A percentile compares a stretch with the other conserved stretches of the same genome.
These are phyloP conservation scores for Anacardium occidentale DNA, from an alignment of 345 rosid genomes.

Conservation along the genomic window DNA sequence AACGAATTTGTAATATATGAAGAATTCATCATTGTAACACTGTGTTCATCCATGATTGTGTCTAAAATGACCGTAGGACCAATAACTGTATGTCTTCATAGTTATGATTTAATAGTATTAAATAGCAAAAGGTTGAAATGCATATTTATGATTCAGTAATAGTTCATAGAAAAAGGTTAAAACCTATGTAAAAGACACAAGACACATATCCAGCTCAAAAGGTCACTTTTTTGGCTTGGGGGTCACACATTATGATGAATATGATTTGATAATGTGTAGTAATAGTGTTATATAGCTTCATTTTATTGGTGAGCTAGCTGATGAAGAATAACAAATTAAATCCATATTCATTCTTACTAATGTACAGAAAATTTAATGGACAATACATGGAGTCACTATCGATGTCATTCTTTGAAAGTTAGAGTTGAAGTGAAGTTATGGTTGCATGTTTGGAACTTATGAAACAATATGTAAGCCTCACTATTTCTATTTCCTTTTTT, in stretches of 20 bases:
- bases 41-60: no score
- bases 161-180: not conserved
- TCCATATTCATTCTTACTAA: not conserved
- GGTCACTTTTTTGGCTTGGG: not conserved
- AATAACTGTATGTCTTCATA: no score
- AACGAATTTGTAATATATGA: no score
- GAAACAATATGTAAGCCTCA: no score
- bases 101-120: no score
- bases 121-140: no score
- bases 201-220: not conserved
- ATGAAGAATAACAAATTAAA: not conserved
- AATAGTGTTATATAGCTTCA: no score
- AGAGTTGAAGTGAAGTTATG: not conserved
- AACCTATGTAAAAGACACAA: not conserved
- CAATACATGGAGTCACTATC: not conserved
- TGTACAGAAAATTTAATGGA: not conserved
- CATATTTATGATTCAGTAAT: not conserved
- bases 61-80: no score
- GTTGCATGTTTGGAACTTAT: not conserved
- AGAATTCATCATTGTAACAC: no score
- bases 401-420: not conserved
- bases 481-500: no score
- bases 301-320: not conserved
- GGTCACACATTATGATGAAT: not conserved
- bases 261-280: no score